A percentile compares a stretch with the other conserved stretches of the same genome.
These are phyloP conservation scores for Ammopiptanthus mongolicus DNA, from an alignment of 306 rosid genomes.

Conservation along the genomic window DNA sequence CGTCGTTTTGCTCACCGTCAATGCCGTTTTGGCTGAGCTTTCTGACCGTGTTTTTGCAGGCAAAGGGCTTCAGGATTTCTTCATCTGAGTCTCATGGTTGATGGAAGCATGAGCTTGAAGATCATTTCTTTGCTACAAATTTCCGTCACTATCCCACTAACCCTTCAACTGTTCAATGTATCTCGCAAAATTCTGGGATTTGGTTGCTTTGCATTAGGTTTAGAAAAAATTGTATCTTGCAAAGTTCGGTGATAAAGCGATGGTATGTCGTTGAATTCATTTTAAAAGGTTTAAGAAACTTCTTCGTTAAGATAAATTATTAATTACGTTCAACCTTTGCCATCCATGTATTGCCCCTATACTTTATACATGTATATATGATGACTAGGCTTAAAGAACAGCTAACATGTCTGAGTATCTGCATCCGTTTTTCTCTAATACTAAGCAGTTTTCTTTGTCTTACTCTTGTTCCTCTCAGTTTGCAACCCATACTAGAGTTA, in stretches of 20 bases:
- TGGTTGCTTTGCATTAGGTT: too few species aligned
- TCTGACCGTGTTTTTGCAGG: constrained; percentile 70
- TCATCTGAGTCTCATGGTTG: too few species aligned
- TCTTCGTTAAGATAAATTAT: background rate
- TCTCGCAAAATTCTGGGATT: too few species aligned
- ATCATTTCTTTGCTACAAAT: background rate
- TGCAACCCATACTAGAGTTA: too few species aligned
- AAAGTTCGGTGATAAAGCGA: background rate
- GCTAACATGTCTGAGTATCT: background rate
- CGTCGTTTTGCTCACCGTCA: constrained; percentile 80
- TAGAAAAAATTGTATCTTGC: background rate
- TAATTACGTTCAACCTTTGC: background rate
- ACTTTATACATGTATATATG: too few species aligned
- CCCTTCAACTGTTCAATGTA: background rate
- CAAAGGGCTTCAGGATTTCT: constrained; percentile 82
- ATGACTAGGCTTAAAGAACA: background rate
- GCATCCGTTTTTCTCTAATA: too few species aligned
- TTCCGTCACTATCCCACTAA: background rate
- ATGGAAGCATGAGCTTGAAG: constrained; percentile 30
- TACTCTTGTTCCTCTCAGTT: too few species aligned
- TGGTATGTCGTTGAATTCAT: background rate
- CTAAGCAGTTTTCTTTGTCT: too few species aligned
- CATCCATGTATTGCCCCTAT: background rate
- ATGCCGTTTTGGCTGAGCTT: constrained; percentile 73
- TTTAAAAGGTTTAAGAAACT: background rate